These are phyloP conservation scores for Crithidia fasciculata DNA, from an alignment of 208 protist genomes.

Conservation along the genomic window DNA sequence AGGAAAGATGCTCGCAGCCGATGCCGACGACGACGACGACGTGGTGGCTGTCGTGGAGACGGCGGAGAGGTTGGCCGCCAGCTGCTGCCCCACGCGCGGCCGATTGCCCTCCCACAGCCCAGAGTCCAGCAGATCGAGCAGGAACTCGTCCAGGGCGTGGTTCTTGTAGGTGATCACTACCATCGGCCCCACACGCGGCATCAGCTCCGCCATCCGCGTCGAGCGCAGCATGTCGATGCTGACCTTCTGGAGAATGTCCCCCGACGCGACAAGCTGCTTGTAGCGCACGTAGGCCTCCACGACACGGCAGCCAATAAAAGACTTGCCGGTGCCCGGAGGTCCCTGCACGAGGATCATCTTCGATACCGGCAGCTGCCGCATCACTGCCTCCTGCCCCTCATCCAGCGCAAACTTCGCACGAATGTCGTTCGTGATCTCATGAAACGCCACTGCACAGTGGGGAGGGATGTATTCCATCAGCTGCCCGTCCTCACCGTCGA, in stretches of 20 bases:
- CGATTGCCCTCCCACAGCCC: slow-evolving; percentile 72
- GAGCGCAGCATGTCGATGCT: slow-evolving; percentile 70
- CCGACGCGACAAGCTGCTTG: slow-evolving; percentile 86
- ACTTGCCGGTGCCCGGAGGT: slow-evolving; percentile 95
- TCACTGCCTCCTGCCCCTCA: slow-evolving; percentile 78
- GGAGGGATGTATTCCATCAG: slow-evolving; percentile 78
- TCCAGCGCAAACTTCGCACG: slow-evolving; percentile 69
- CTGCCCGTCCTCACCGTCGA: slow-evolving; percentile 8
- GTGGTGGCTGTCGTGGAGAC: neutral
- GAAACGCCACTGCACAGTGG: slow-evolving; percentile 82
- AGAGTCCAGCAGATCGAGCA: slow-evolving; percentile 80
- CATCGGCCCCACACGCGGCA: slow-evolving; percentile 84
- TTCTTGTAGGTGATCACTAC: slow-evolving; percentile 96
- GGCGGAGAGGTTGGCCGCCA: slow-evolving; percentile 19
- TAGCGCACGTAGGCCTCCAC: slow-evolving; percentile 91
- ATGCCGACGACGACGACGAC: neutral
- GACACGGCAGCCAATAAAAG: slow-evolving; percentile 92
- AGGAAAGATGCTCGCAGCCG: slow-evolving; percentile 63
- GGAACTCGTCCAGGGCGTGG: slow-evolving; percentile 95
- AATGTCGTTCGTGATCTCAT: slow-evolving; percentile 68
- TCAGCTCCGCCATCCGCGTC: slow-evolving; percentile 53
- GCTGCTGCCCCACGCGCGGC: slow-evolving; percentile 39
- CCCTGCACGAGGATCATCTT: slow-evolving; percentile 92
- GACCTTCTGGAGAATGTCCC: slow-evolving; percentile 88
- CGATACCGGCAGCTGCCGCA: slow-evolving; percentile 66